Percentiles rank a stretch among this genome's conserved stretches.
Conservation (phyloP, 2,329 filamentous ascomycete genomes). For the Bipolaris oryzae region DNA sequence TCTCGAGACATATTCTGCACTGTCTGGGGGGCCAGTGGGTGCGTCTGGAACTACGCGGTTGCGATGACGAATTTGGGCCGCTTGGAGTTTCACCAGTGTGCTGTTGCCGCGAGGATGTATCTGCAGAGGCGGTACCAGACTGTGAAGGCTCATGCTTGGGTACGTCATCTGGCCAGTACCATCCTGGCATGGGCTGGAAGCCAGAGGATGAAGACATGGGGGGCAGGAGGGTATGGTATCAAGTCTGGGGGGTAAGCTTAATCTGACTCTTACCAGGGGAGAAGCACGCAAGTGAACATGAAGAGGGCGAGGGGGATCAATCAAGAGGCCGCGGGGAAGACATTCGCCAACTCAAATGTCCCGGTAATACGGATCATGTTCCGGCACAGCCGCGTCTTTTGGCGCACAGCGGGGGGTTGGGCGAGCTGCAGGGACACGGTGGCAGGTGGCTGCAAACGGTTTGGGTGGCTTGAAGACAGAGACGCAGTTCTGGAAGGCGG, state of each 20-base stretch:
- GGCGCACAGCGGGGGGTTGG: constrained; percentile 24
- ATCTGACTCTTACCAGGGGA: constrained; percentile 31
- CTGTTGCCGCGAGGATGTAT: constrained; percentile 21
- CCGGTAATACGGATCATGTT: constrained; percentile 25
- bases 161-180: constrained; percentile 56
- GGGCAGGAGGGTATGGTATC: neutral
- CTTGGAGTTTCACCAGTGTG: constrained; percentile 24
- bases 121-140: constrained; percentile 17
- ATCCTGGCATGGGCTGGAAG: constrained; percentile 50
- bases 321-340: constrained; percentile 26
- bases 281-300: constrained; percentile 25
- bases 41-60: constrained; percentile 30
- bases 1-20: constrained; percentile 90
- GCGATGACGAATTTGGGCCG: constrained; percentile 18
- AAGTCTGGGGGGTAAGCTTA: constrained; percentile 19
- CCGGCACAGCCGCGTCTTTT: constrained; percentile 27
- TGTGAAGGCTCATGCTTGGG: constrained; percentile 41
- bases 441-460: constrained; percentile 26
- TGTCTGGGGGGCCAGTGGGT: constrained; percentile 71
- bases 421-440: constrained; percentile 41
- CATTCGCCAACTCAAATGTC: constrained; percentile 27
- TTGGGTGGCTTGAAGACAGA: constrained; percentile 21
- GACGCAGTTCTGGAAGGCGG: constrained; percentile 23
- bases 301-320: constrained; percentile 28
- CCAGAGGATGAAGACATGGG: constrained; percentile 52